Conservation (phyloP, 345 rosid genomes). For the Citrus sp. region DNA sequence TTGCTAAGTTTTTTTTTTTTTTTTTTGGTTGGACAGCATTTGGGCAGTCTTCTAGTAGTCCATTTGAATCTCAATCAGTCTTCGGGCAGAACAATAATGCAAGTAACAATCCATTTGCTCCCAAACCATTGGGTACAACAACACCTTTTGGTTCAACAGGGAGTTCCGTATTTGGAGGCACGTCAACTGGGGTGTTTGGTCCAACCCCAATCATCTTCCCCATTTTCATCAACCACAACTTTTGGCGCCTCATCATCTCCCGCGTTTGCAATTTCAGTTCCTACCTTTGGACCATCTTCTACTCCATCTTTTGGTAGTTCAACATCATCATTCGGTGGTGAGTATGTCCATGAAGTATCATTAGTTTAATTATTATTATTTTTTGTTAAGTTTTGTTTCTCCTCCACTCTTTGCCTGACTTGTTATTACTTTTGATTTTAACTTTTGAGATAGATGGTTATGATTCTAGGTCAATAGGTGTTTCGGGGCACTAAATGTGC, state of each 20-base stretch:
- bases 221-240: slow-evolving; percentile 56
- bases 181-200: slow-evolving; percentile 88
- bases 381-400: neutral
- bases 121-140: slow-evolving; percentile 65
- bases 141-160: slow-evolving; percentile 75
- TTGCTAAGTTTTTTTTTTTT: neutral
- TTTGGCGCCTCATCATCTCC: slow-evolving; percentile 79
- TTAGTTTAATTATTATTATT: neutral
- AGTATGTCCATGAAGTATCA: slow-evolving; percentile 10
- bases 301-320: slow-evolving; percentile 68
- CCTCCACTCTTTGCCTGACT: neutral
- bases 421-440: neutral
- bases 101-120: slow-evolving; percentile 39
- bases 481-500: neutral
- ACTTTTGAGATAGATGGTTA: neutral
- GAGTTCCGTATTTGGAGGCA: slow-evolving; percentile 74
- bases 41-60: slow-evolving; percentile 68
- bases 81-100: slow-evolving; percentile 70
- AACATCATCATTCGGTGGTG: slow-evolving; percentile 73
- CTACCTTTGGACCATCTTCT: slow-evolving; percentile 63
- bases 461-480: slow-evolving; percentile 1
- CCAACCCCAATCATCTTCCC: slow-evolving; percentile 58
- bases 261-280: slow-evolving; percentile 57
- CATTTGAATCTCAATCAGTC: slow-evolving; percentile 65
- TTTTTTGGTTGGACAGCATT: slow-evolving; percentile 46